phyloP scores from a whole-genome alignment of 805 yeast species.

The Myxozyma vanderwaltii region DNA sequence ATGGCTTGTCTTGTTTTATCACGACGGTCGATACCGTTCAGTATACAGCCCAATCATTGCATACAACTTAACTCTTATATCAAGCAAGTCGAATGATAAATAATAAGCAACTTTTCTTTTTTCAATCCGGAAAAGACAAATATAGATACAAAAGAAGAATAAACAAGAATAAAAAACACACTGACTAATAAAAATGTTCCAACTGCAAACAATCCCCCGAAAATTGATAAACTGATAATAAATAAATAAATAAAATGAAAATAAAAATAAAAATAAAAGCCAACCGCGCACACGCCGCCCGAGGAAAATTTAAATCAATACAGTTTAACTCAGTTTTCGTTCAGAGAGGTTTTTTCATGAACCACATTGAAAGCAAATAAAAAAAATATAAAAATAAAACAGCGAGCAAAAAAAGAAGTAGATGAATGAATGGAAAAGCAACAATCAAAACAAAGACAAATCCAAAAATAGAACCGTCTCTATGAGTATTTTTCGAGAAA shows the following conservation, averaged over 20 bases:
- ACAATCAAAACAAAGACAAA: neutral
- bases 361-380: neutral
- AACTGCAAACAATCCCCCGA: neutral
- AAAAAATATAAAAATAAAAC: neutral
- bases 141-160: conserved; percentile 9
- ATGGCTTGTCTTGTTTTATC: too few species aligned
- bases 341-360: neutral
- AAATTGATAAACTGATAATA: neutral
- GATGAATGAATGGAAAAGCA: neutral
- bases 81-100: neutral
- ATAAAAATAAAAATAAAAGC: neutral
- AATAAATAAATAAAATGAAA: neutral
- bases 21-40: too few species aligned
- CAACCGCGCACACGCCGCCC: conserved; percentile 1
- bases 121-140: neutral
- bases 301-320: neutral
- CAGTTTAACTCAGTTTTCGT: neutral
- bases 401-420: neutral
- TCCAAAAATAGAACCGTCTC: neutral
- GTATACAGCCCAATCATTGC: too few species aligned
- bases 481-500: conserved; percentile 58
- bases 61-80: too few species aligned
- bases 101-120: neutral
- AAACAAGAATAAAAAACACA: neutral
- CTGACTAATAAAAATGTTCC: neutral